Conservation (phyloP, 768 basidiomycete genomes). For the Phaeotremella fagi region DNA sequence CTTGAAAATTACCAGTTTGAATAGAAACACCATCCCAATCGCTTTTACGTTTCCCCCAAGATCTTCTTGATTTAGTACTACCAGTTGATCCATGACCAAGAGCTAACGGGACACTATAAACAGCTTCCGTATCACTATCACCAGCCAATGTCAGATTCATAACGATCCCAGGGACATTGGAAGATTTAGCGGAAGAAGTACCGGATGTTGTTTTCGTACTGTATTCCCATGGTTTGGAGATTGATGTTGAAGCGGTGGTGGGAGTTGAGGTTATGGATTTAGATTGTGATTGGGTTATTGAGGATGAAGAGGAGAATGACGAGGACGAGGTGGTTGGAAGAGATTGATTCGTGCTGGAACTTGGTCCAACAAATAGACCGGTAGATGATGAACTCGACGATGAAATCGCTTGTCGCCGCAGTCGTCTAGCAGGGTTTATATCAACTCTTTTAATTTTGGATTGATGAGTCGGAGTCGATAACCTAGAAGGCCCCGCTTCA, state of each 20-base stretch:
- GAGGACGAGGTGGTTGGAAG: not conserved
- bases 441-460: too few species aligned
- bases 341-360: not conserved
- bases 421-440: too few species aligned
- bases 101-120: constrained; percentile 36
- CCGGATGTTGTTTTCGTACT: constrained; percentile 2
- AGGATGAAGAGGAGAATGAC: constrained; percentile 2
- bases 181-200: constrained; percentile 7
- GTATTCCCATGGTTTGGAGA: constrained; percentile 10
- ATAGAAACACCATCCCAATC: constrained; percentile 16
- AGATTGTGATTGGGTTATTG: constrained; percentile 4
- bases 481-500: too few species aligned
- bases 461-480: too few species aligned
- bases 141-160: constrained; percentile 18
- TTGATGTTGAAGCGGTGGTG: not conserved
- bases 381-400: constrained; percentile 5
- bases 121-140: constrained; percentile 28
- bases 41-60: constrained; percentile 3
- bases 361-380: constrained; percentile 1
- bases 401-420: too few species aligned
- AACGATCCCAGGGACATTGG: constrained; percentile 16
- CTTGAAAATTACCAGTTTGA: constrained; percentile 37
- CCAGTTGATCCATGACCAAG: constrained; percentile 30
- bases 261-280: constrained; percentile 10
- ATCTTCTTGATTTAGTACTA: not conserved